Evolutionary conservation across 1,284 basidiomycete genomes (phyloP).

Genomic region (Gomphus sp.): DNA sequence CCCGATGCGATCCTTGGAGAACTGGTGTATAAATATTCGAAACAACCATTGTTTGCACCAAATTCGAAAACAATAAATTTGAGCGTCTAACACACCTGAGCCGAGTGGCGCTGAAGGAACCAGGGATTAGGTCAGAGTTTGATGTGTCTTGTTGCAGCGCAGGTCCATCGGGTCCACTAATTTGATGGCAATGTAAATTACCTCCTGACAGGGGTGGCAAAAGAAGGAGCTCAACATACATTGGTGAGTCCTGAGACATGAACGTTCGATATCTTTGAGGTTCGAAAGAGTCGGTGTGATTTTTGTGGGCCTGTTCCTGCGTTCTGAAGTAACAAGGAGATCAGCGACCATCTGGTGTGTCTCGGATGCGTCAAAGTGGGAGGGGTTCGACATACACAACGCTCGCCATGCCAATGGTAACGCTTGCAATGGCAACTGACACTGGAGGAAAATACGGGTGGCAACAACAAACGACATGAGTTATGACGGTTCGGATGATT

Average conservation of each 20-base stretch:
- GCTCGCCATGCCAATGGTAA: neutral
- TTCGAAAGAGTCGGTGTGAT: neutral
- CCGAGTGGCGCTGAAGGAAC: neutral
- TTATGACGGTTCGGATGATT: neutral
- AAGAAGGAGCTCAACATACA: neutral
- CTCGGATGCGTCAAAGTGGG: neutral
- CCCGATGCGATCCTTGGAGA: neutral
- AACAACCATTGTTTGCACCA: neutral
- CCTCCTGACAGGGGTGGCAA: neutral
- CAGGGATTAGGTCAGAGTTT: neutral
- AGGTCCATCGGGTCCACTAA: neutral
- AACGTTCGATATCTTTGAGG: neutral
- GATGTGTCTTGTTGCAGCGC: neutral
- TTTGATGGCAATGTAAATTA: neutral
- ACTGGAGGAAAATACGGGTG: neutral
- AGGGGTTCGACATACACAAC: neutral
- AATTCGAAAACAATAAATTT: neutral
- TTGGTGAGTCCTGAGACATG: neutral
- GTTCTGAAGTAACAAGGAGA: neutral
- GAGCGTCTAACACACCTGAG: neutral
- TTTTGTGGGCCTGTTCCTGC: neutral
- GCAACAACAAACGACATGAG: neutral
- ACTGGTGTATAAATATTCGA: neutral
- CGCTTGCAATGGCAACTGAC: neutral
- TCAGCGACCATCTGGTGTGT: too few species aligned